These are phyloP conservation scores for Fusarium caatingaense DNA, from an alignment of 2,329 filamentous ascomycete species.

Conservation along the genomic window DNA sequence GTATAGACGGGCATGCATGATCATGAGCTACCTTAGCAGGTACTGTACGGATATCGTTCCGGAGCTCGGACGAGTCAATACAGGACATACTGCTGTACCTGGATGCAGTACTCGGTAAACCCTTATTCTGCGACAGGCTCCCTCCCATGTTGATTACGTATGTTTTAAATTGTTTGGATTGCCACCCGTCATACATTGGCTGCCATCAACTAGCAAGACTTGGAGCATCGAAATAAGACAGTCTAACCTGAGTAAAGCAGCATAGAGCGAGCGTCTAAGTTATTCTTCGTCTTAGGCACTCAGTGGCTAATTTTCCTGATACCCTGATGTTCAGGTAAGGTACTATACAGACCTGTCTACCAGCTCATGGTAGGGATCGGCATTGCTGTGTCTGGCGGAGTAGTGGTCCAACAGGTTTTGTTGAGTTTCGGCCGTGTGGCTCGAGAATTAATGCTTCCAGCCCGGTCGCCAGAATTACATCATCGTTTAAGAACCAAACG, in stretches of 20 bases:
- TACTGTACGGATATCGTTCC: no score
- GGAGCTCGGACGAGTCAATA: not conserved
- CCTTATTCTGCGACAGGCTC: conserved; percentile 14
- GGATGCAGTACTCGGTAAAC: not conserved
- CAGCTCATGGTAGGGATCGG: conserved; percentile 30
- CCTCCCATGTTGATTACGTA: conserved; percentile 16
- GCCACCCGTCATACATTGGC: conserved; percentile 20
- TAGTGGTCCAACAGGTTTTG: conserved; percentile 23
- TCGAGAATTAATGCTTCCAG: conserved; percentile 14
- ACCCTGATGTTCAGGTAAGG: not conserved
- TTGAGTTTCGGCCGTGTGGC: not conserved
- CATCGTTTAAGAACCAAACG: conserved; percentile 31
- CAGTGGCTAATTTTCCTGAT: not conserved
- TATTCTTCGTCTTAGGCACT: not conserved
- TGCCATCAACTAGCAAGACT: not conserved
- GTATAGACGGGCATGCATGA: not conserved
- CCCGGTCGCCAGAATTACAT: conserved; percentile 41
- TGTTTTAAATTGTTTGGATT: conserved; percentile 28
- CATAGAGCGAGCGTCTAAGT: not conserved
- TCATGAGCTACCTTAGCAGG: not conserved
- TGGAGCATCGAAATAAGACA: not conserved
- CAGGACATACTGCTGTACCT: not conserved
- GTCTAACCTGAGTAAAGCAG: not conserved
- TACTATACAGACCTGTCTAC: not conserved
- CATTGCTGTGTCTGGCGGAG: not conserved